Base-by-base conservation (phyloP, 1,284 basidiomycete species). In the Leccinum subrobustum region DNA sequence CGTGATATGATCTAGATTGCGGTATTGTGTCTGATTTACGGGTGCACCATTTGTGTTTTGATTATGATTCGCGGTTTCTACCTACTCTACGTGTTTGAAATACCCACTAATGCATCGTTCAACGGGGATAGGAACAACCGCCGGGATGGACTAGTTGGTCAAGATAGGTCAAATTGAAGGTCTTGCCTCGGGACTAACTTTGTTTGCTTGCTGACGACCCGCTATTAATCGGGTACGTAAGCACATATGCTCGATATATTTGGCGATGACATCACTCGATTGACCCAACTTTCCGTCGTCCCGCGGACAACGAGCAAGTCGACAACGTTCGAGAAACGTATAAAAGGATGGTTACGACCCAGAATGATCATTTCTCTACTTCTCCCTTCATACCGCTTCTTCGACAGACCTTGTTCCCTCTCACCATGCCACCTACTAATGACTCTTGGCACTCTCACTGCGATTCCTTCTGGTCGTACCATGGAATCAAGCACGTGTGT, bases 1-100 rank as follows among this genome's bases (percentile, higher is more conserved):
- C 57, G 16, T 70, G 54, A 65, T 39, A 25, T 39, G n/a, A 44
- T 44, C n/a, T 11, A 44, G 42, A 44, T n/a, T 9, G 8, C 4
- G 6, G 37, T 18, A 27, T 35, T 35, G 35, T 42, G 4, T 42
- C 39, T 42, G n/a, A 42, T 42, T 27, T 27, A 25, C 42, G 8
- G 42, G 11, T 44, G 18, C 42, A 20, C 11, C 42, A 18, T 20
- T 47, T 47, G 42, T 47, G 11, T 20, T 47, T 20, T 7, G 18
- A 47, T 47, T 47, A 7, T 47, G 20, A 47, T 47, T 47, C 11
- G 18, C 42, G 18, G 3, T 42, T 42, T 42, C 39, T 42, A 42
- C 39, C 9, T 47, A 47, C 11, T 20, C 18, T 47, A 20, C 18
- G 3, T 20, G 11, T 47, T 47, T 47, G 42, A 12, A 47, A 20